Conservation (phyloP, 2,329 filamentous ascomycete genomes). For the Capronia coronata region DNA sequence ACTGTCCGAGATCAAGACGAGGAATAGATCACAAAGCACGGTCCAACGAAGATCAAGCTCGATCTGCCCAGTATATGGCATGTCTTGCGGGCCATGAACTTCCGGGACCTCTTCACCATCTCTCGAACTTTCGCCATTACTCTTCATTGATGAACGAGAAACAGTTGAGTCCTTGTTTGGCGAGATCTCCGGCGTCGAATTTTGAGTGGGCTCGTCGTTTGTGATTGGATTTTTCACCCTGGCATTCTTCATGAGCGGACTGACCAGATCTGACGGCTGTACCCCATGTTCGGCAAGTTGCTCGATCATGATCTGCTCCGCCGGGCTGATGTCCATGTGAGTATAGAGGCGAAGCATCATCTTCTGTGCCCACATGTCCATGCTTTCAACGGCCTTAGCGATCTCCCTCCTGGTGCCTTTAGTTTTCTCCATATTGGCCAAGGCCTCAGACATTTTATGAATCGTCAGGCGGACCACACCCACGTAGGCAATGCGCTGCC, state of each 20-base stretch:
- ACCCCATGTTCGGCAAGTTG: constrained; percentile 91
- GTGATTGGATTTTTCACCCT: constrained; percentile 89
- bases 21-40: constrained; percentile 88
- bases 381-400: constrained; percentile 63
- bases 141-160: constrained; percentile 28
- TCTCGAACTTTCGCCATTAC: constrained; percentile 33
- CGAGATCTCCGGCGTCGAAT: constrained; percentile 22
- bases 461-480: constrained; percentile 79
- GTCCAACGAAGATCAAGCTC: constrained; percentile 98
- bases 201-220: constrained; percentile 33
- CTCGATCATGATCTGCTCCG: constrained; percentile 97
- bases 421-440: constrained; percentile 56
- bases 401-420: constrained; percentile 67
- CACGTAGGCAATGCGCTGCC: constrained; percentile 92
- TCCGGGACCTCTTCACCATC: constrained; percentile 64
- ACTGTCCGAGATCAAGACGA: constrained; percentile 93
- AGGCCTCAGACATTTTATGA: constrained; percentile 65
- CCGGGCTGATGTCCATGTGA: constrained; percentile 89
- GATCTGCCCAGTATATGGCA: constrained; percentile 74
- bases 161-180: constrained; percentile 33
- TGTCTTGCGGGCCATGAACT: constrained; percentile 73
- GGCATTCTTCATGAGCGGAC: constrained; percentile 82
- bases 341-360: constrained; percentile 93
- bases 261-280: constrained; percentile 72
- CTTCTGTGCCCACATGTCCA: constrained; percentile 95